A percentile compares a stretch with the other conserved stretches of the same genome.
phyloP scores from a whole-genome alignment of 345 rosid genomes.

The Fremontodendron californicum region DNA sequence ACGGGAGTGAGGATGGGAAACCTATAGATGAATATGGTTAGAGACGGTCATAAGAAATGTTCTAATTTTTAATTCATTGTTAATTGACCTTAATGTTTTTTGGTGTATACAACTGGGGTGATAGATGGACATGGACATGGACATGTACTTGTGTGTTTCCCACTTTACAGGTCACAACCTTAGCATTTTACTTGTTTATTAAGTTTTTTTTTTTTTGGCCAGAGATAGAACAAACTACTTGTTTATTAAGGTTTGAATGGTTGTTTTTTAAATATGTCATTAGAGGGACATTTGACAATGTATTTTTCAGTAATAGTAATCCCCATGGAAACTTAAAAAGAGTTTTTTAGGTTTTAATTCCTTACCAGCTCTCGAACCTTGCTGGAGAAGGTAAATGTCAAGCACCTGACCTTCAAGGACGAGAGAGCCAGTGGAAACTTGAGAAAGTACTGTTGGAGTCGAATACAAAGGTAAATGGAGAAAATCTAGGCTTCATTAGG shows the following conservation, averaged over 20 bases:
- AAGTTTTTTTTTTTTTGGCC: no score
- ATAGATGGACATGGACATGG: neutral
- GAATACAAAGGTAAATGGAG: no score
- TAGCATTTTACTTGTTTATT: neutral
- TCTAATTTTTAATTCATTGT: conserved; percentile 8
- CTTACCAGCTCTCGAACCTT: no score
- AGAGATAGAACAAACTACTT: no score
- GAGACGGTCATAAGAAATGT: neutral
- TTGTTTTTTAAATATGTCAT: neutral
- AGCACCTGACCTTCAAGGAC: neutral
- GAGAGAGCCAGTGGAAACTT: neutral
- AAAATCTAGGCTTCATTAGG: no score
- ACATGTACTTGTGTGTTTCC: neutral
- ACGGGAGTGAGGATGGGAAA: conserved; percentile 73
- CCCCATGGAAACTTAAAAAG: neutral
- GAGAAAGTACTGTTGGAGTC: no score
- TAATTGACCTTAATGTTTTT: conserved; percentile 9
- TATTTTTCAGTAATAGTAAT: neutral
- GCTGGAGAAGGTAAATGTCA: no score
- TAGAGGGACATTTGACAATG: neutral
- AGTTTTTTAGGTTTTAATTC: no score
- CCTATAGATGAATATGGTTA: conserved; percentile 27
- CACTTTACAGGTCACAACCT: neutral
- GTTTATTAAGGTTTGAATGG: neutral
- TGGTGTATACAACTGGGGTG: conserved; percentile 1